These are phyloP conservation scores for Eremomyces bilateralis DNA, from an alignment of 495 filamentous ascomycete genomes.

Conservation along the genomic window DNA sequence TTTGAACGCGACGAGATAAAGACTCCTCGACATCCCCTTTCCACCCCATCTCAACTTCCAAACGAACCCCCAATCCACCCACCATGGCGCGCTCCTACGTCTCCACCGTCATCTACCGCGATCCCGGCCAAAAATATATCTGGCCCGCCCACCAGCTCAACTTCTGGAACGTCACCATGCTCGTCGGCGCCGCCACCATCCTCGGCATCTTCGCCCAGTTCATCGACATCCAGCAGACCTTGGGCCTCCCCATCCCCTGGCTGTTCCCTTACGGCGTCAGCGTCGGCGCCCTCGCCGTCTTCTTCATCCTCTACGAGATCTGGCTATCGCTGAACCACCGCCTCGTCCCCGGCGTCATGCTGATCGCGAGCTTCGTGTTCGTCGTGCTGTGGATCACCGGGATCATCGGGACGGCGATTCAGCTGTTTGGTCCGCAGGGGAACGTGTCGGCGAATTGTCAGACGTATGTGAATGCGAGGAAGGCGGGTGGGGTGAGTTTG, in stretches of 20 bases:
- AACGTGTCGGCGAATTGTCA: constrained; percentile 67
- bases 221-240: constrained; percentile 50
- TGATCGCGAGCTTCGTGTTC: constrained; percentile 80
- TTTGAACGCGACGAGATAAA: too few species aligned
- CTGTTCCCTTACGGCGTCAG: constrained; percentile 81
- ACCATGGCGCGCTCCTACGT: neutral
- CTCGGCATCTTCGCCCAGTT: constrained; percentile 79
- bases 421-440: constrained; percentile 61
- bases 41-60: too few species aligned
- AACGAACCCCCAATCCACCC: too few species aligned
- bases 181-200: constrained; percentile 53
- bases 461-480: constrained; percentile 37
- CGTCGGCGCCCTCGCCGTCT: constrained; percentile 19
- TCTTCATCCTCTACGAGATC: constrained; percentile 21
- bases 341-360: constrained; percentile 72
- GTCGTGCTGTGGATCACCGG: constrained; percentile 85
- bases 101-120: neutral
- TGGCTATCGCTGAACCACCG: constrained; percentile 35
- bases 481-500: constrained; percentile 36
- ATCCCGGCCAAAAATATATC: neutral
- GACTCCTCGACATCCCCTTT: too few species aligned
- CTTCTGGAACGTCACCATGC: constrained; percentile 76
- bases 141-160: constrained; percentile 91
- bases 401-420: constrained; percentile 69
- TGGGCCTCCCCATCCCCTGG: constrained; percentile 63